Evolutionary conservation across 2,329 filamentous ascomycete genomes (phyloP), one percentile per base, ranked within the genome.

Genomic region (Bipolaris bicolor): DNA sequence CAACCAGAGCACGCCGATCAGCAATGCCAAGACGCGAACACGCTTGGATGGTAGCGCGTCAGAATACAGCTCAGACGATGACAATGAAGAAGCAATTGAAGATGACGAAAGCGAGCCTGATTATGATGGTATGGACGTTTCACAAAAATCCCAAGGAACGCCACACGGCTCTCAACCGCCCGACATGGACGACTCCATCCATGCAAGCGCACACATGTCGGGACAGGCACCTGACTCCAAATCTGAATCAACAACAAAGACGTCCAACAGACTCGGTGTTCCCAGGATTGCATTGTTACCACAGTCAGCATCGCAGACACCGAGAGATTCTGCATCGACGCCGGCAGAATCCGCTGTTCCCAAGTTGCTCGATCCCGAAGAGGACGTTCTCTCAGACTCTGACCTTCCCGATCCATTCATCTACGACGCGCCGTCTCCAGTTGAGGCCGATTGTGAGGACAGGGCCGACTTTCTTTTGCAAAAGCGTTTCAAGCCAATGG

Each of bases 381-480:
- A 77, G 31, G 75, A 76, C 51, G 53, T 67, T 15, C 63, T 78
- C 1, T 71, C 70, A 1, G 72, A 76, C 15, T 69, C 68, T 2
- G 75, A 78, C 54, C 66, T 78, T n/a, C 75, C 72, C 4, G 68
- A 67, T 5, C 69, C 76, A 2, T 78, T 74, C 63, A 59, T 72
- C n/a, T 62, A 72, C 46, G 65, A 66, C 20, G 65, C 63, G 13
- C 60, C 63, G 22, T 60, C 51, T 7, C 75, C 75, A 5, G 53
- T 63, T 3, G 64, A 73, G 55, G 64, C 68, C 1, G 73, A 77
- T 31, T 77, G 71, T 45, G 75, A 78, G 18, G 76, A 78, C 45
- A 57, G 63, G 33, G 79, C 80, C 5, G 78, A 78, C 47, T 76
- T 74, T 36, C 68, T 81, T 6, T 66, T 81, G 31, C 75, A 77